Percentiles rank a stretch among this genome's conserved stretches.
Conservation (phyloP, 192 early-diverging fungal genomes). For the Dissophora globulifera region DNA sequence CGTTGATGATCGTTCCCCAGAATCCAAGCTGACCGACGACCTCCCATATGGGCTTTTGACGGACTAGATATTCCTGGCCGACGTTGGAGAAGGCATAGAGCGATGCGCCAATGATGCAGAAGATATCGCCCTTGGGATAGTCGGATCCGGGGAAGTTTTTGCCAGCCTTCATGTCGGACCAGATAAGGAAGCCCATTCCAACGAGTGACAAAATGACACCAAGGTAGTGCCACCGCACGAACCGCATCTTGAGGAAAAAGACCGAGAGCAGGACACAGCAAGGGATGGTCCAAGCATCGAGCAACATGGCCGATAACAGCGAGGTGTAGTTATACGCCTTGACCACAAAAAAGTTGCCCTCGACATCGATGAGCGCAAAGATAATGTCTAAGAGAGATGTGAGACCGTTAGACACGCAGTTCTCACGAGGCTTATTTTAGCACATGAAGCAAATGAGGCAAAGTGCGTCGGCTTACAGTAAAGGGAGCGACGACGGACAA, state of each 20-base stretch:
- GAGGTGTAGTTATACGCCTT: conserved; percentile 83
- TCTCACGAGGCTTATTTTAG: background rate
- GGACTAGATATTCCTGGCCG: conserved; percentile 77
- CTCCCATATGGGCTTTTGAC: conserved; percentile 77
- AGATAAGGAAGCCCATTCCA: conserved; percentile 75
- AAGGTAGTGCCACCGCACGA: conserved; percentile 71
- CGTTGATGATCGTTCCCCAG: conserved; percentile 79
- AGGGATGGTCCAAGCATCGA: conserved; percentile 82
- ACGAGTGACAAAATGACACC: conserved; percentile 75
- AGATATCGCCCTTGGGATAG: conserved; percentile 76
- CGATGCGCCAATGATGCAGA: conserved; percentile 77
- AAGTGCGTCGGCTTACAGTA: conserved; percentile 49
- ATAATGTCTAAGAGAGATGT: conserved; percentile 56
- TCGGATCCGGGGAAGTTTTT: conserved; percentile 65
- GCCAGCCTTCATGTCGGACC: conserved; percentile 71
- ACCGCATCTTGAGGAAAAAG: conserved; percentile 72
- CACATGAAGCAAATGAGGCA: background rate
- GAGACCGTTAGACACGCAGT: background rate
- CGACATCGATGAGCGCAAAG: conserved; percentile 77
- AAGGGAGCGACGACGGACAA: conserved; percentile 54
- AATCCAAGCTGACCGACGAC: conserved; percentile 79
- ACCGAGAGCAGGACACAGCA: conserved; percentile 77
- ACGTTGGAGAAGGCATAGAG: conserved; percentile 81
- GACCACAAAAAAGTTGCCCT: conserved; percentile 86
- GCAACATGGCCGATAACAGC: conserved; percentile 78